These are phyloP conservation scores for Raphidocelis subcapitata DNA, from an alignment of 139 green algal genomes.

Conservation along the genomic window DNA sequence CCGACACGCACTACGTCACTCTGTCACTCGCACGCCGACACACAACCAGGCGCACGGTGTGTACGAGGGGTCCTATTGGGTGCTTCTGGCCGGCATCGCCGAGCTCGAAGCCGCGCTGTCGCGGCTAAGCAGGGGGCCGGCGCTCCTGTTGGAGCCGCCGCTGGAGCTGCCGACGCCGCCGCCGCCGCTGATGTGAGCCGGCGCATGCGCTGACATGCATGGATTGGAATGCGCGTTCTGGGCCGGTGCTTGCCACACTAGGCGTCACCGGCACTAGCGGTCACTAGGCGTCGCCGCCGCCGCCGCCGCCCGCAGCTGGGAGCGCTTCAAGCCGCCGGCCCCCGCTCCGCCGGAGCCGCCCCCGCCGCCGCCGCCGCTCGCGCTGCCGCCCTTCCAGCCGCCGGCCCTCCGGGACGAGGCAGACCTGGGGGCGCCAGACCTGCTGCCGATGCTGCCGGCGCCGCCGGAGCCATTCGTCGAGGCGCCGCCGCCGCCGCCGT, in stretches of 20 bases:
- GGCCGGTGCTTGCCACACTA: too few relatives aligned
- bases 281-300: neutral
- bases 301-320: constrained; percentile 34
- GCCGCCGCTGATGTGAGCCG: too few relatives aligned
- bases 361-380: constrained; percentile 32
- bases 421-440: constrained; percentile 13
- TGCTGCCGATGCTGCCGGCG: constrained; percentile 33
- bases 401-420: constrained; percentile 35
- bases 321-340: constrained; percentile 57
- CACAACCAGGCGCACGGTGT: constrained; percentile 46
- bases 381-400: constrained; percentile 47
- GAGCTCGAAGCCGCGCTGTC: constrained; percentile 52
- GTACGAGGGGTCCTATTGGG: constrained; percentile 75
- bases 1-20: too few relatives aligned
- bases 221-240: neutral
- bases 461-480: neutral
- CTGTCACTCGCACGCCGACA: neutral
- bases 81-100: constrained; percentile 52
- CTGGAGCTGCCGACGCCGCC: constrained; percentile 44
- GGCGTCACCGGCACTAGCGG: too few relatives aligned
- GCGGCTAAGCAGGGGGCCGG: constrained; percentile 41
- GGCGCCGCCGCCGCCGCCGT: neutral
- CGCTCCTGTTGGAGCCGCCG: constrained; percentile 45
- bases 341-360: constrained; percentile 3
- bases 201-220: neutral